phyloP scores from a whole-genome alignment of 805 yeast genomes.

The Cyberlindnera maritima region DNA sequence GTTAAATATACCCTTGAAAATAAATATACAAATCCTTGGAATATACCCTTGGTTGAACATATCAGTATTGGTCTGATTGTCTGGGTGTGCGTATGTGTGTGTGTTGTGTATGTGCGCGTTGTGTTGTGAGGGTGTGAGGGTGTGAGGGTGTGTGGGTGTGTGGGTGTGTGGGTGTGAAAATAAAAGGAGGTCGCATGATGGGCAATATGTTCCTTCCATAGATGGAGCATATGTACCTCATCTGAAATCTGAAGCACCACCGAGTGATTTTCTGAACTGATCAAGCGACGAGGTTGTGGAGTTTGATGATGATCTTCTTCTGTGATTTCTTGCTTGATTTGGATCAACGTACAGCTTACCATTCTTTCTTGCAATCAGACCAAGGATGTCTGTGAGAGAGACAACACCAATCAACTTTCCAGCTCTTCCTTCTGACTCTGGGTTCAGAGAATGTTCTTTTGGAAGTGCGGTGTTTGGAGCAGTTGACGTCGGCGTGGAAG shows the following conservation, averaged over 20 bases:
- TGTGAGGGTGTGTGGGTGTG: not conserved
- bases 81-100: not conserved
- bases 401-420: slow-evolving; percentile 90
- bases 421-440: slow-evolving; percentile 51
- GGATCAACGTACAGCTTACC: slow-evolving; percentile 77
- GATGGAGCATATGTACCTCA: not conserved
- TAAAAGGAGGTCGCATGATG: not conserved
- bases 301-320: slow-evolving; percentile 55
- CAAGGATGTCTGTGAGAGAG: slow-evolving; percentile 85
- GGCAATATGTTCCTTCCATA: not conserved
- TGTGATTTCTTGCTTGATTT: slow-evolving; percentile 79
- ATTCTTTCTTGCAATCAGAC: slow-evolving; percentile 70
- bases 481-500: slow-evolving; percentile 23
- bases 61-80: not conserved
- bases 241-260: slow-evolving; percentile 34
- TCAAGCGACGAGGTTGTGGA: slow-evolving; percentile 34
- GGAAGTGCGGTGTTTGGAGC: slow-evolving; percentile 16
- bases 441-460: slow-evolving; percentile 24
- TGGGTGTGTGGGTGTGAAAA: not conserved
- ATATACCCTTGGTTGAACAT: not conserved
- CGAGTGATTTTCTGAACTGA: slow-evolving; percentile 42
- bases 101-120: too few relatives aligned
- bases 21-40: not conserved
- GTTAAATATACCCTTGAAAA: not conserved
- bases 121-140: too few relatives aligned